Conservation (phyloP, 306 rosid species). For the Prunus mira region DNA sequence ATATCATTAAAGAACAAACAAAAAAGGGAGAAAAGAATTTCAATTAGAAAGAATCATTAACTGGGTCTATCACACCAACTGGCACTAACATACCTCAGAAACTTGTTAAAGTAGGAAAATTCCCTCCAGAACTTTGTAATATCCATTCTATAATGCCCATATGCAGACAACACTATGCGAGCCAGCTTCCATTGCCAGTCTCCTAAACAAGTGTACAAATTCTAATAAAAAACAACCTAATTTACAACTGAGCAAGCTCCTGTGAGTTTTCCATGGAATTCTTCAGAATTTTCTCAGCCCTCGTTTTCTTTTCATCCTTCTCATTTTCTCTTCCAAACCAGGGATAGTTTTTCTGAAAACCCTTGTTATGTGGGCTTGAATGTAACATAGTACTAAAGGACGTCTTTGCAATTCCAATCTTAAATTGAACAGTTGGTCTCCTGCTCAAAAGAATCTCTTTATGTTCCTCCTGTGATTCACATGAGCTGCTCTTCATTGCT, state of each 20-base stretch:
- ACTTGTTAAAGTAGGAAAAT: conserved; percentile 46
- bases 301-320: conserved; percentile 71
- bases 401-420: conserved; percentile 61
- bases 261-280: conserved; percentile 66
- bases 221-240: conserved; percentile 49
- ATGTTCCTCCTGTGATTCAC: conserved; percentile 44
- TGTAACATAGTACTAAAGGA: conserved; percentile 42
- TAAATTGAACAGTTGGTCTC: conserved; percentile 62
- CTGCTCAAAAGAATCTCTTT: conserved; percentile 35
- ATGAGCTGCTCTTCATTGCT: conserved; percentile 43
- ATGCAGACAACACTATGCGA: conserved; percentile 51
- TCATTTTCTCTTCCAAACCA: conserved; percentile 55
- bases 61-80: conserved; percentile 41
- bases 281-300: conserved; percentile 77
- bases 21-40: conserved; percentile 13
- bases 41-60: conserved; percentile 52
- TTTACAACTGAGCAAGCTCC: conserved; percentile 73
- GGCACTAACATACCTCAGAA: conserved; percentile 69
- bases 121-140: conserved; percentile 51
- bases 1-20: conserved; percentile 15
- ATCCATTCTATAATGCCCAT: conserved; percentile 46
- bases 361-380: conserved; percentile 39
- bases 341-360: conserved; percentile 38
- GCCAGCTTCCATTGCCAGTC: conserved; percentile 54
- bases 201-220: conserved; percentile 69